Percentiles rank a stretch among this genome's conserved stretches.
Evolutionary conservation across 345 rosid genomes (phyloP).

Genomic region (Aurinia saxatilis): DNA sequence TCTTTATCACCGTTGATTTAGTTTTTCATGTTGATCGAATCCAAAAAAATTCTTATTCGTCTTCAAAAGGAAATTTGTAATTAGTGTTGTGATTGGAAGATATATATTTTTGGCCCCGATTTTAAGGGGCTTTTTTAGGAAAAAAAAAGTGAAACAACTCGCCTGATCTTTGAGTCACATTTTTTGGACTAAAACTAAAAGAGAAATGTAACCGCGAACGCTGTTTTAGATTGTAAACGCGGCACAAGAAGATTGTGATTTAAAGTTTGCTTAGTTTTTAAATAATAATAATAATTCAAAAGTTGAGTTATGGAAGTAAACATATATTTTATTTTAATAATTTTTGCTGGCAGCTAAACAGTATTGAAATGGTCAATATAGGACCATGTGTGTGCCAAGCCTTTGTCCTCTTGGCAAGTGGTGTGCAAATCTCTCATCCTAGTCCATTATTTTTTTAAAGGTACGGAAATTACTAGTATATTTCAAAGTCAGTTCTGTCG

Average conservation of each 20-base stretch:
- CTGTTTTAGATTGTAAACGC: conserved; percentile 9
- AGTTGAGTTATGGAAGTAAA: conserved; percentile 6
- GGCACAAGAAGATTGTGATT: conserved; percentile 10
- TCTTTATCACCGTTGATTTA: not conserved
- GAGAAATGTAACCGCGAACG: conserved; percentile 20
- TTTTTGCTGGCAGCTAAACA: conserved; percentile 9
- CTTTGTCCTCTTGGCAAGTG: conserved; percentile 13
- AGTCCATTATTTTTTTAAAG: not conserved
- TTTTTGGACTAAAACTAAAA: not conserved
- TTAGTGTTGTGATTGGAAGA: not conserved
- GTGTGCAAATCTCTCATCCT: conserved; percentile 1
- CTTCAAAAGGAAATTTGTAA: not conserved
- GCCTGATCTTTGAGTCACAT: conserved; percentile 18
- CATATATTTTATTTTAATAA: not conserved
- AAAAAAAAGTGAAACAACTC: not conserved
- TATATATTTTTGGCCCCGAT: not conserved
- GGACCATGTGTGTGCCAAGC: conserved; percentile 14
- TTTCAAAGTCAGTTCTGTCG: not conserved
- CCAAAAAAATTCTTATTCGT: not conserved
- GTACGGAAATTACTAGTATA: too few species aligned
- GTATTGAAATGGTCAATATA: conserved; percentile 12
- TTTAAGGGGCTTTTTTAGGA: not conserved
- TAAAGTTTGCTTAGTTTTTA: not conserved
- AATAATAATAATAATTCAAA: not conserved
- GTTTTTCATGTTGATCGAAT: not conserved